Evolutionary conservation across 2,329 filamentous ascomycete species (phyloP).

Genomic region (Diaporthe longicolla): DNA sequence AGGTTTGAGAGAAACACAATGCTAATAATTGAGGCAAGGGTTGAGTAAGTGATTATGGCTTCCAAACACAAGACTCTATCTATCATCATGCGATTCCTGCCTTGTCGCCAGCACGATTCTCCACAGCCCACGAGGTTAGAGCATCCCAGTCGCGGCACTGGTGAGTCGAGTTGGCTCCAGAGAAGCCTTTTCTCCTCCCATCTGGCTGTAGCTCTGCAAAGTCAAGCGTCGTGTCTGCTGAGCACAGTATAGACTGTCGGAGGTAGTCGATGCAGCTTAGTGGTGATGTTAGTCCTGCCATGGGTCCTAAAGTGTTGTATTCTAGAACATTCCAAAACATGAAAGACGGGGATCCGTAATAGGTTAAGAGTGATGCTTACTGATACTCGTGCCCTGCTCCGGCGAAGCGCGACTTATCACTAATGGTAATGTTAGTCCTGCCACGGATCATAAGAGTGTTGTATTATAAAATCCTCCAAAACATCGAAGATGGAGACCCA

Average conservation of each 20-base stretch:
- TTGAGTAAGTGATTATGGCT: background rate
- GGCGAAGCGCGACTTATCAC: constrained; percentile 41
- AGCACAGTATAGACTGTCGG: constrained; percentile 40
- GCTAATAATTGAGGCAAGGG: too few species aligned
- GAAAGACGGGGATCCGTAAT: too few species aligned
- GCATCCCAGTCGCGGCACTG: constrained; percentile 40
- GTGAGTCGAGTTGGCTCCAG: constrained; percentile 40
- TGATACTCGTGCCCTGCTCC: constrained; percentile 40
- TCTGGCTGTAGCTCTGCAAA: constrained; percentile 37
- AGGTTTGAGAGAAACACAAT: too few species aligned
- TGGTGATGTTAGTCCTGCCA: too few species aligned
- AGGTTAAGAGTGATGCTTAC: too few species aligned
- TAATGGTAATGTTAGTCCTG: too few species aligned
- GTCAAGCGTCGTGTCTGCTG: constrained; percentile 40
- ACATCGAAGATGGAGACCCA: too few species aligned
- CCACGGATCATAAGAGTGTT: too few species aligned
- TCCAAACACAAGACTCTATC: background rate
- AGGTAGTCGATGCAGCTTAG: constrained; percentile 40
- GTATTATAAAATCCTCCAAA: too few species aligned
- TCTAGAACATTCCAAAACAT: too few species aligned
- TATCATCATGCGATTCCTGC: constrained; percentile 33
- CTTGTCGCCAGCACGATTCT: constrained; percentile 40
- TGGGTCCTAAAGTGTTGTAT: too few species aligned
- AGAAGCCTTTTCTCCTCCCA: constrained; percentile 38
- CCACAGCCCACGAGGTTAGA: constrained; percentile 38